Conservation (phyloP, 345 rosid genomes). For the Trapa bicornis region DNA sequence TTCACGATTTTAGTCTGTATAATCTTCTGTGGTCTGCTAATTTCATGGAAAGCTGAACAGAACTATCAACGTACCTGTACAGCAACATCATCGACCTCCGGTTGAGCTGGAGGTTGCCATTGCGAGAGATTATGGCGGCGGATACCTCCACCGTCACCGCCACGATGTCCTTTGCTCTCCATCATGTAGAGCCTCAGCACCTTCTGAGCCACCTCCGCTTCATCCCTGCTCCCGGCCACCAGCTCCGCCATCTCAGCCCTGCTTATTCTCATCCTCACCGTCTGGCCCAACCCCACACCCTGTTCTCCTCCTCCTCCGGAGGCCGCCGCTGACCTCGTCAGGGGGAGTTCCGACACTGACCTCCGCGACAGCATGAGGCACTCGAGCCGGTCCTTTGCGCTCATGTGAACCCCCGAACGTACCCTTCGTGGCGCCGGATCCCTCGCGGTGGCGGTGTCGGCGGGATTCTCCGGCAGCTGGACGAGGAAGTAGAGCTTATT, state of each 20-base stretch:
- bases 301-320: constrained; percentile 2
- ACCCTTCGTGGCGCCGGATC: constrained; percentile 43
- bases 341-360: constrained; percentile 53
- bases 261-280: constrained; percentile 61
- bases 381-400: constrained; percentile 84
- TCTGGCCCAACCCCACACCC: constrained; percentile 8
- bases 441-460: too few relatives aligned
- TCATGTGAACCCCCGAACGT: constrained; percentile 59
- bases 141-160: not conserved
- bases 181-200: constrained; percentile 40
- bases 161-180: constrained; percentile 7
- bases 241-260: constrained; percentile 53
- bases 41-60: not conserved
- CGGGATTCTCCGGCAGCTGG: constrained; percentile 32
- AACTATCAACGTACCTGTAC: not conserved
- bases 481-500: constrained; percentile 63
- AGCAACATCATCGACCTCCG: not conserved
- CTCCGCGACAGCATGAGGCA: constrained; percentile 66
- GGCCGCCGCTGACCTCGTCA: constrained; percentile 9
- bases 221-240: constrained; percentile 54
- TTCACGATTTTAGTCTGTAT: too few relatives aligned
- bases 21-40: too few relatives aligned
- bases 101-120: not conserved
- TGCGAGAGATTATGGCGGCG: not conserved
- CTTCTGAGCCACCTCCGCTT: constrained; percentile 56